Evolutionary conservation across 768 basidiomycete species (phyloP).

Genomic region (Galerina marginata): DNA sequence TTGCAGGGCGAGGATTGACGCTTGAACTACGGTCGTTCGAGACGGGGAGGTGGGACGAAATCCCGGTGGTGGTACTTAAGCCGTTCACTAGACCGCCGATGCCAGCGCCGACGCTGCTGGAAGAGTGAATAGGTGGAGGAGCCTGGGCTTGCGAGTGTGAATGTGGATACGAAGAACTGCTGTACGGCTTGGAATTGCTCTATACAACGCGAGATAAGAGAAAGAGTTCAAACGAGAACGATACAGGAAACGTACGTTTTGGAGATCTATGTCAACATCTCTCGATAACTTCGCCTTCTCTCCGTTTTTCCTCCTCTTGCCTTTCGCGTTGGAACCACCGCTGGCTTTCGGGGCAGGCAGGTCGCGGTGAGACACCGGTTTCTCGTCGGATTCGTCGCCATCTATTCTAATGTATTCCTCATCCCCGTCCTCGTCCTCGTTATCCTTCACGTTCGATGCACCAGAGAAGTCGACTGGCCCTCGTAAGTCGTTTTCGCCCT

Average conservation of each 20-base stretch:
- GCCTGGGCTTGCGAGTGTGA: slow-evolving; percentile 5
- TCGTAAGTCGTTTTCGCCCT: slow-evolving; percentile 41
- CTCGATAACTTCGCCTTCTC: too few relatives aligned
- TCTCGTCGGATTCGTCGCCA: too few relatives aligned
- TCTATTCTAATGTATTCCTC: slow-evolving; percentile 25
- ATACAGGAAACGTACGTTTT: background rate
- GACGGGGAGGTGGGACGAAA: slow-evolving; percentile 22
- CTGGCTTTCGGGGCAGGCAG: background rate
- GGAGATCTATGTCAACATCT: too few relatives aligned
- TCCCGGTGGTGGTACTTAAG: background rate
- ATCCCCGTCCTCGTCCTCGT: slow-evolving; percentile 33
- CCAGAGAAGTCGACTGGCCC: slow-evolving; percentile 40
- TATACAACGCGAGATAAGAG: too few relatives aligned
- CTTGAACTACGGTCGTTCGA: slow-evolving; percentile 27
- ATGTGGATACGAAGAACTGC: background rate
- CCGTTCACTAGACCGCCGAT: background rate
- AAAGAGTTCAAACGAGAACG: too few relatives aligned
- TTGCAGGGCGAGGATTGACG: slow-evolving; percentile 17
- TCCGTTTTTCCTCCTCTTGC: background rate
- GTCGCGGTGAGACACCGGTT: too few relatives aligned
- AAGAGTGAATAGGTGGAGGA: slow-evolving; percentile 8
- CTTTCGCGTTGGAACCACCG: background rate
- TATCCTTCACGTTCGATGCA: slow-evolving; percentile 28
- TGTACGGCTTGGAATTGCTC: too few relatives aligned
- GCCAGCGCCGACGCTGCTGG: background rate